Conservation (phyloP, 2,329 filamentous ascomycete genomes). For the Westerdykella ornata region DNA sequence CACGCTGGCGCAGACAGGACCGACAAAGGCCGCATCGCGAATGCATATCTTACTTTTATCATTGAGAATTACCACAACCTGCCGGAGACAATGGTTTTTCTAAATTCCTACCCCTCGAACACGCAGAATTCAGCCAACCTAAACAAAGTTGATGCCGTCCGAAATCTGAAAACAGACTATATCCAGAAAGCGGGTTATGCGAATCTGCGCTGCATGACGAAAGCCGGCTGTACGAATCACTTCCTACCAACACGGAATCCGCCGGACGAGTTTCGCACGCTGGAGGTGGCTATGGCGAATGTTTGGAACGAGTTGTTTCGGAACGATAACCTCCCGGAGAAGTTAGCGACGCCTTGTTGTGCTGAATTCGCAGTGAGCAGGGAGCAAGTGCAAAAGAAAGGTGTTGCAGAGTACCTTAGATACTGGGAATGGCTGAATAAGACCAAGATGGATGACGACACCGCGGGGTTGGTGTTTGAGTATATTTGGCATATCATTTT, state of each 20-base stretch:
- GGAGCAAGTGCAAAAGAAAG: constrained; percentile 20
- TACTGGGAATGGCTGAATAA: constrained; percentile 20
- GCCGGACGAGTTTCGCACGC: constrained; percentile 11
- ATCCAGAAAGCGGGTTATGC: constrained; percentile 37
- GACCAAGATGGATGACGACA: constrained; percentile 24
- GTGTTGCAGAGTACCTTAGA: constrained; percentile 25
- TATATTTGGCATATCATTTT: constrained; percentile 25
- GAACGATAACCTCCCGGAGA: constrained; percentile 28
- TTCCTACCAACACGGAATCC: constrained; percentile 26
- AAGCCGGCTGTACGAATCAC: constrained; percentile 33
- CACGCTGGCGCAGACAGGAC: constrained; percentile 6
- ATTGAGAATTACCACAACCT: constrained; percentile 20
- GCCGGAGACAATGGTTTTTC: constrained; percentile 14
- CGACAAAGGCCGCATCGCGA: constrained; percentile 19
- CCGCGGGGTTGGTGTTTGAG: constrained; percentile 19
- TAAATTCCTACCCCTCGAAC: constrained; percentile 14
- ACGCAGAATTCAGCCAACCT: neutral
- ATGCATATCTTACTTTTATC: constrained; percentile 21
- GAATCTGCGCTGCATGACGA: constrained; percentile 35
- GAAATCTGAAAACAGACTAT: constrained; percentile 32
- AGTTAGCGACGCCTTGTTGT: constrained; percentile 43
- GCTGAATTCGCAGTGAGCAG: constrained; percentile 31
- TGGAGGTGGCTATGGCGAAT: constrained; percentile 22
- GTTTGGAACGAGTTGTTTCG: constrained; percentile 45
- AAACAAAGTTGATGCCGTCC: constrained; percentile 8